A percentile compares a stretch with the other conserved stretches of the same genome.
Conservation (phyloP, 345 rosid genomes). For the Linum tenue region DNA sequence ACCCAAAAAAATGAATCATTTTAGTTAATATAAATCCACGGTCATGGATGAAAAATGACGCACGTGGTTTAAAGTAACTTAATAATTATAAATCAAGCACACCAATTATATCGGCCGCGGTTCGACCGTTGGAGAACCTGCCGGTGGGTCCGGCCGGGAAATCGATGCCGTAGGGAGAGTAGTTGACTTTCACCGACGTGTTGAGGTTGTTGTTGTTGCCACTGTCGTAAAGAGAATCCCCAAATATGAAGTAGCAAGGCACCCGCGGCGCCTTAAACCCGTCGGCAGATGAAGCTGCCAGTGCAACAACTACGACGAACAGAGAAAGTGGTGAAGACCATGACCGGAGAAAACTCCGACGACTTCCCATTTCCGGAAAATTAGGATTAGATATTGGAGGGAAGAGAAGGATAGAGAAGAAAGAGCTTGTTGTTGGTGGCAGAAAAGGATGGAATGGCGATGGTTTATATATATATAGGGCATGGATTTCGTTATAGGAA, state of each 20-base stretch:
- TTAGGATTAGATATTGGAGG: background rate
- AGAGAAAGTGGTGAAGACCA: background rate
- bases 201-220: slow-evolving; percentile 21
- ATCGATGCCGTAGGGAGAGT: slow-evolving; percentile 18
- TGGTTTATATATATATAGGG: too few relatives aligned
- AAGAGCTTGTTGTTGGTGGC: too few relatives aligned
- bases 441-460: too few relatives aligned
- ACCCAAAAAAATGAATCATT: background rate
- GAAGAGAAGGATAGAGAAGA: too few relatives aligned
- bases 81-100: background rate
- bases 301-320: background rate
- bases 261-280: background rate
- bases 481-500: too few relatives aligned
- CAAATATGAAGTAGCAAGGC: slow-evolving; percentile 21
- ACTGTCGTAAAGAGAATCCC: slow-evolving; percentile 15
- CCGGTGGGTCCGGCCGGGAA: slow-evolving; percentile 15
- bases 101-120: slow-evolving; percentile 12
- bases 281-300: background rate
- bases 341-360: too few relatives aligned
- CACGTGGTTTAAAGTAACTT: background rate
- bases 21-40: background rate
- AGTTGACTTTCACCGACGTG: slow-evolving; percentile 10
- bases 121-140: slow-evolving; percentile 20
- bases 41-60: too few relatives aligned
- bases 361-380: background rate